These are phyloP conservation scores for Isabelozyma pseudorhagii DNA, from an alignment of 805 yeast genomes.

Conservation along the genomic window DNA sequence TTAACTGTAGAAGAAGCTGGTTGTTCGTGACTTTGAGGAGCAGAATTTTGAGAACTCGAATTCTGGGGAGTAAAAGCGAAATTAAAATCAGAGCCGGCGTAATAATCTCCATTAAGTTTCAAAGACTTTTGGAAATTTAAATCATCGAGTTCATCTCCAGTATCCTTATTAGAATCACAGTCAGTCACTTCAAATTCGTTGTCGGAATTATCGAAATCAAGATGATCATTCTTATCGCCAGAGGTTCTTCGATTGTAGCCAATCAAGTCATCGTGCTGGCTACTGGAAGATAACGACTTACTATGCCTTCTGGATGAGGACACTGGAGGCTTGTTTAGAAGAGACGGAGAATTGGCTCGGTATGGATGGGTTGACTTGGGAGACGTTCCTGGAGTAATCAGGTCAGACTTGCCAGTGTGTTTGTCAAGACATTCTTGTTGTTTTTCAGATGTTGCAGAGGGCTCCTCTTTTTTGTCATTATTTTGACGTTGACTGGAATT, in stretches of 20 bases:
- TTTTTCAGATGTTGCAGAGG: background rate
- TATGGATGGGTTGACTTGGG: background rate
- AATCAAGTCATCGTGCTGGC: conserved; percentile 33
- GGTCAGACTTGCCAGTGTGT: background rate
- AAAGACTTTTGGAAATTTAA: background rate
- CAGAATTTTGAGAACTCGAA: background rate
- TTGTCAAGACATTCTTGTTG: too few relatives aligned
- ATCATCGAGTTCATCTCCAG: background rate
- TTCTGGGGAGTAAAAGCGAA: background rate
- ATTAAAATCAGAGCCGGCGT: background rate
- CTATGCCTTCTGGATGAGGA: conserved; percentile 24
- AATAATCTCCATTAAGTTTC: background rate
- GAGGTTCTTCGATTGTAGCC: conserved; percentile 13
- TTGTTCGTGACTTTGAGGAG: background rate
- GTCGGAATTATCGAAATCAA: conserved; percentile 25
- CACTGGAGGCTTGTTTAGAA: background rate
- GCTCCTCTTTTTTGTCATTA: background rate
- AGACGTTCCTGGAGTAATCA: background rate
- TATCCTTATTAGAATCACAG: conserved; percentile 11
- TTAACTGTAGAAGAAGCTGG: background rate
- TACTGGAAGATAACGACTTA: conserved; percentile 28
- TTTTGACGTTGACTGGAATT: background rate
- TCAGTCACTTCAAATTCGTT: conserved; percentile 34
- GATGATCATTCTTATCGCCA: background rate
- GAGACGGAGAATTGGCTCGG: background rate